A percentile compares a stretch with the other conserved stretches of the same genome.
phyloP scores from a whole-genome alignment of 1,139 yeast species.

The Nakaseomyces nivariensis region DNA sequence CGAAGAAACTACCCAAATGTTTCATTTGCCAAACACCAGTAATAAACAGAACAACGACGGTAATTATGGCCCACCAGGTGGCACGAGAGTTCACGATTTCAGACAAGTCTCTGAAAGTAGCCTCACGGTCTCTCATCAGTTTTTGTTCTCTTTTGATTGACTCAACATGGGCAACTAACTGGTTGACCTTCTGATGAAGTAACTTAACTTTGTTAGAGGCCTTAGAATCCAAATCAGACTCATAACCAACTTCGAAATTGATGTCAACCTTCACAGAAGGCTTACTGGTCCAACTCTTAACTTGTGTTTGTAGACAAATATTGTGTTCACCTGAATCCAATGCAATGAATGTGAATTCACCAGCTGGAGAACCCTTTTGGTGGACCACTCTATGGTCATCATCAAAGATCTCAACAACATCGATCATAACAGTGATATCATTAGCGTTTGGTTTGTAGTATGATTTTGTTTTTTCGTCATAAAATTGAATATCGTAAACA shows the following conservation, averaged over 20 bases:
- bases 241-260: constrained; percentile 44
- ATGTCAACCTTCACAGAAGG: constrained; percentile 39
- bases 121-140: constrained; percentile 62
- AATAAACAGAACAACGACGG: constrained; percentile 43
- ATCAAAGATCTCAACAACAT: constrained; percentile 55
- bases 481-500: constrained; percentile 48
- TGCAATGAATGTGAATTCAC: constrained; percentile 62
- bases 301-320: constrained; percentile 58
- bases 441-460: constrained; percentile 35
- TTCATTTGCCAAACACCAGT: constrained; percentile 63
- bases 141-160: constrained; percentile 56
- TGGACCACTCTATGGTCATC: constrained; percentile 58
- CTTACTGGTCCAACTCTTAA: constrained; percentile 48
- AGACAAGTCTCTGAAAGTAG: constrained; percentile 53
- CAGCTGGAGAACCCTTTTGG: constrained; percentile 49
- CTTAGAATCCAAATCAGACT: constrained; percentile 42
- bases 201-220: constrained; percentile 39
- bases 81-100: constrained; percentile 59
- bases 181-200: constrained; percentile 44
- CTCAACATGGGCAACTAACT: constrained; percentile 43
- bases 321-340: constrained; percentile 65
- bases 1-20: constrained; percentile 53
- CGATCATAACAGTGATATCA: constrained; percentile 39
- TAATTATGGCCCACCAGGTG: constrained; percentile 56
- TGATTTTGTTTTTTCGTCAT: constrained; percentile 35